Conservation (phyloP, 2,329 filamentous ascomycete species). For the Magnaporthales sp. region DNA sequence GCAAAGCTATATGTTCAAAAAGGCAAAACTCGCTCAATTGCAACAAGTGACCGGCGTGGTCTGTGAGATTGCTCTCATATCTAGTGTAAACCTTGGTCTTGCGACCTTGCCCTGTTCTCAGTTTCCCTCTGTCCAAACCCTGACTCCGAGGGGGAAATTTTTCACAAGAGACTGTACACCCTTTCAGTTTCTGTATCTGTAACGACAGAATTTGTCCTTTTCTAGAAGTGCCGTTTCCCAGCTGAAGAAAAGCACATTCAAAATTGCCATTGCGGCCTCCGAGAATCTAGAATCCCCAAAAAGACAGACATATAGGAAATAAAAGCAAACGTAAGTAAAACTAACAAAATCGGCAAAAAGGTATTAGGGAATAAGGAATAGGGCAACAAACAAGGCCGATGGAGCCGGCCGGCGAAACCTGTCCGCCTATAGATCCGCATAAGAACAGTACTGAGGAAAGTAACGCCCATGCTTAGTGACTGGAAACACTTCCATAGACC, state of each 20-base stretch:
- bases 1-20: neutral
- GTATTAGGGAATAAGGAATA: neutral
- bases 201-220: slow-evolving; percentile 10
- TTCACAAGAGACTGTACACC: slow-evolving; percentile 7
- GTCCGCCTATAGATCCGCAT: neutral
- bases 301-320: slow-evolving; percentile 3
- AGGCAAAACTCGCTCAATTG: slow-evolving; percentile 1
- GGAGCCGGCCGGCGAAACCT: neutral
- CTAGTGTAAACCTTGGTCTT: slow-evolving; percentile 6
- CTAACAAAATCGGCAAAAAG: neutral
- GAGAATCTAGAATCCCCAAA: slow-evolving; percentile 4
- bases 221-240: slow-evolving; percentile 4
- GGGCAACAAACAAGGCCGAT: neutral
- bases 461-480: neutral
- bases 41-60: neutral
- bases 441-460: neutral
- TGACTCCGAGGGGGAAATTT: neutral
- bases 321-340: neutral
- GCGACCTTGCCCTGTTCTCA: slow-evolving; percentile 1
- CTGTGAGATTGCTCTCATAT: slow-evolving; percentile 6
- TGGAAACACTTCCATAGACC: neutral
- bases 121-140: neutral
- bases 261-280: slow-evolving; percentile 4
- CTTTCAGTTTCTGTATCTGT: slow-evolving; percentile 12
- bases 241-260: neutral